Conservation (phyloP, 2,329 filamentous ascomycete species). For the Aspergillus brasiliensis region DNA sequence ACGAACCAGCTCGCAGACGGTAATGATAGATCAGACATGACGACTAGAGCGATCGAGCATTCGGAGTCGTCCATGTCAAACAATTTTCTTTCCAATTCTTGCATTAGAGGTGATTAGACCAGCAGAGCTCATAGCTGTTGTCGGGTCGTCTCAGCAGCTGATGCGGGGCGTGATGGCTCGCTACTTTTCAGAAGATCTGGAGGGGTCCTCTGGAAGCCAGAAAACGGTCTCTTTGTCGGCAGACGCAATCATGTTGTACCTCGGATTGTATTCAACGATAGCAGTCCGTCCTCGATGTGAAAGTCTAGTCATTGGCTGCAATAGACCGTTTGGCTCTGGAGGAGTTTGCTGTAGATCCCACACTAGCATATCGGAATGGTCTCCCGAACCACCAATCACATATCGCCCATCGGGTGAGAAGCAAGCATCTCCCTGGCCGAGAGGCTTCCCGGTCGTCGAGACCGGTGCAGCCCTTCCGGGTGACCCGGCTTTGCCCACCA, state of each 20-base stretch:
- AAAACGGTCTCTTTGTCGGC: conserved; percentile 83
- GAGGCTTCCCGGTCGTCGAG: conserved; percentile 57
- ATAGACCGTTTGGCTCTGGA: conserved; percentile 57
- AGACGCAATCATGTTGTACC: conserved; percentile 87
- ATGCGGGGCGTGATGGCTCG: background rate
- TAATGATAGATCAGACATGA: conserved; percentile 1
- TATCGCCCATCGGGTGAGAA: conserved; percentile 89
- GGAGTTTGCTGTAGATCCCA: conserved; percentile 74
- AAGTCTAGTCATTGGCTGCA: conserved; percentile 44
- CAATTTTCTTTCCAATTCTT: background rate
- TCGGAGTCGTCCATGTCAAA: background rate
- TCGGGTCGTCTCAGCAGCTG: background rate
- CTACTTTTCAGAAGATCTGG: conserved; percentile 39
- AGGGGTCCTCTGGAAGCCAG: conserved; percentile 69
- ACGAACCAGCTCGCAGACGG: background rate
- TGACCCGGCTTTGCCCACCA: conserved; percentile 53
- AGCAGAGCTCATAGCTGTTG: background rate
- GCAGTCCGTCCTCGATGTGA: conserved; percentile 62
- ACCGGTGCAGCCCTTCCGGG: conserved; percentile 53
- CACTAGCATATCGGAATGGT: conserved; percentile 71
- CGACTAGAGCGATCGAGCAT: background rate
- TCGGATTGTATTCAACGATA: conserved; percentile 83
- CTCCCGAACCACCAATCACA: conserved; percentile 75
- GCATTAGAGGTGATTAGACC: background rate
- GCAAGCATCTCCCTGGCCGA: conserved; percentile 73